These are phyloP conservation scores for Fennellomyces sp. DNA, from an alignment of 371 early-diverging fungal genomes.

Conservation along the genomic window DNA sequence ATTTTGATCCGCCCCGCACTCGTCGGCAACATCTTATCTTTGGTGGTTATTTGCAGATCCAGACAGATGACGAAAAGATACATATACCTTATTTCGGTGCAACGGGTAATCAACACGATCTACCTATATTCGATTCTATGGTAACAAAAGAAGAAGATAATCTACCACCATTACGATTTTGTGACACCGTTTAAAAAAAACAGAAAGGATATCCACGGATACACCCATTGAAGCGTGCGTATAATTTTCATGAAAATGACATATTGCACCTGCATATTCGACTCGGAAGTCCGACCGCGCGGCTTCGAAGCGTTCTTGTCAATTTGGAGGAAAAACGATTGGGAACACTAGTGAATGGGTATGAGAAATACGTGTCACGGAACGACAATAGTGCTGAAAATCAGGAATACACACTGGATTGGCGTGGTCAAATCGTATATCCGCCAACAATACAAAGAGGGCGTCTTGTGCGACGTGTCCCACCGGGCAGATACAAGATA, in stretches of 20 bases:
- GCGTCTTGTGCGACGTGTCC: background rate
- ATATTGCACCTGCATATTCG: constrained; percentile 11
- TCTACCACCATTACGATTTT: too few species aligned
- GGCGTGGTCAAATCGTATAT: constrained; percentile 7
- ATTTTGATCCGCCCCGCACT: constrained; percentile 3
- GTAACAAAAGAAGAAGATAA: constrained; percentile 11
- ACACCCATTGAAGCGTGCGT: background rate
- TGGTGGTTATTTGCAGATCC: constrained; percentile 14
- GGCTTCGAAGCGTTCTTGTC: constrained; percentile 8
- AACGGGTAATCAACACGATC: constrained; percentile 15
- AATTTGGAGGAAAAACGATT: background rate
- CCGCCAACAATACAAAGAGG: background rate
- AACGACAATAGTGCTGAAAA: constrained; percentile 22
- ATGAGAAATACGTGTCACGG: constrained; percentile 14
- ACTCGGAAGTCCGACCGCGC: constrained; percentile 18
- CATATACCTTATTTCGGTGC: constrained; percentile 21
- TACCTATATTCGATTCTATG: constrained; percentile 22
- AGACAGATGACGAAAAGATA: background rate
- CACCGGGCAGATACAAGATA: constrained; percentile 12
- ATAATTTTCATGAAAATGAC: constrained; percentile 8
- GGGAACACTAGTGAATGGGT: constrained; percentile 8
- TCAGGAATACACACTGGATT: constrained; percentile 10
- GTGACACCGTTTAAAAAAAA: background rate
- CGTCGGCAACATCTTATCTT: constrained; percentile 8
- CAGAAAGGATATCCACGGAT: constrained; percentile 20